Base-by-base conservation (phyloP, 2,329 filamentous ascomycete genomes). In the Fusarium begoniae region DNA sequence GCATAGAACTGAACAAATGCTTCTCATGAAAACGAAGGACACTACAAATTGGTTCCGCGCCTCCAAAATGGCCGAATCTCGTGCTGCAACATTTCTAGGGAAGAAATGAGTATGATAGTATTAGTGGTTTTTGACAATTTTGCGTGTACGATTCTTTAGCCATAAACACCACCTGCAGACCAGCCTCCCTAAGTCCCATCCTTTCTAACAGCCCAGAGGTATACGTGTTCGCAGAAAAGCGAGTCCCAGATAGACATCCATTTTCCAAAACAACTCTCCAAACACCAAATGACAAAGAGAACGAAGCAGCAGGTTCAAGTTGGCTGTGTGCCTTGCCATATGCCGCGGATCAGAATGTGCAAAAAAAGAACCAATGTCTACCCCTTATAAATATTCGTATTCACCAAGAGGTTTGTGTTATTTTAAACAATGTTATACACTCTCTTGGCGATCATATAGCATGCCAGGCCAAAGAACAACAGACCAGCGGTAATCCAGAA, bases 371-470 rank as follows among this genome's bases (percentile, higher is more conserved):
- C 47, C 15, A 28, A 30, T 35, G 18, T 30, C 41, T 68, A 51
- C 26, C 44, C 30, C 45, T 51, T 15, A 14, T 32, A n/a, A 28
- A 18, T 24, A 30, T 17, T 35, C 22, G 6, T 28, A 11, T 44
- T 3, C 18, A n/a, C 14, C 26, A 53, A 28, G n/a, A 20, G 13
- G 40, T n/a, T 35, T 10, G 28, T 24, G 22, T 9, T 13, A 28
- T 11, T 24, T 79, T 81, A 94, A 43, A 94, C 92, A 83, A 96
- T 95, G 48, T 91, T 90, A 81, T 95, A 96, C 43, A 96, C 91
- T 75, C 92, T 89, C 87, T 96, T 97, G 24, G 95, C 95, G 74
- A 95, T 91, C 79, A 91, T 85, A 80, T 92, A 98, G 79, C 95
- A 97, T 10, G 87, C 88, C 35, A 95, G 79, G 1, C 95, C 96